Conservation (phyloP, 2,329 filamentous ascomycete species). For the Fusarium concolor region DNA sequence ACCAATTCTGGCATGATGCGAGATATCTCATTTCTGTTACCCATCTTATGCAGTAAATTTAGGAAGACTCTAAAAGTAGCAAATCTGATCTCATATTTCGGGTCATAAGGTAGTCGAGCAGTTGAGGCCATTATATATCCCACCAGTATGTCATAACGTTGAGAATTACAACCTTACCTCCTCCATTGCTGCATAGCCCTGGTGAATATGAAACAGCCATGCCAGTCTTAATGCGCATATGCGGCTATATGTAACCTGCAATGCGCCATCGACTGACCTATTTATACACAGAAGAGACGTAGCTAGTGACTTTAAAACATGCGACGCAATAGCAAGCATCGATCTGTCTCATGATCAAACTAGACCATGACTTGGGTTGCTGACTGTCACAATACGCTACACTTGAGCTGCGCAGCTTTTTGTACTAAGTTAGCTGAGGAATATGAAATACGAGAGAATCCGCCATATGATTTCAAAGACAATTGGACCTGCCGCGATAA, state of each 20-base stretch:
- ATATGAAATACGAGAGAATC: not conserved
- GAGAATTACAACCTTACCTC: not conserved
- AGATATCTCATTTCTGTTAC: too few relatives aligned
- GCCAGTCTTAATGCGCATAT: not conserved
- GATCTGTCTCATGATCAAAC: not conserved
- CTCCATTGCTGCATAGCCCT: not conserved
- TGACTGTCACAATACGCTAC: not conserved
- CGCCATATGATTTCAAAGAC: not conserved
- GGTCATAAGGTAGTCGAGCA: not conserved
- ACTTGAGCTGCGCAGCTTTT: not conserved
- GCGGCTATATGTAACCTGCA: not conserved
- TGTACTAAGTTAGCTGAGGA: not conserved
- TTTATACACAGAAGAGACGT: not conserved
- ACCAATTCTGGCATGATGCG: not conserved
- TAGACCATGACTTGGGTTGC: not conserved
- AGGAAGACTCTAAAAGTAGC: too few relatives aligned
- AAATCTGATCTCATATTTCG: too few relatives aligned
- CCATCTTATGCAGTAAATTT: not conserved
- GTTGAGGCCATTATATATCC: not conserved
- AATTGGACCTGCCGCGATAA: not conserved
- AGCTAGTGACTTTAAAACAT: not conserved
- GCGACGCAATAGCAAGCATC: not conserved
- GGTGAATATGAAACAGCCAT: not conserved
- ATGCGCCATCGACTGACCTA: not conserved
- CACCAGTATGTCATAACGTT: too few relatives aligned